Percentiles rank a stretch among this genome's conserved stretches.
These are phyloP conservation scores for Cryptococcus sp. DNA, from an alignment of 1,284 basidiomycete species.

Conservation along the genomic window DNA sequence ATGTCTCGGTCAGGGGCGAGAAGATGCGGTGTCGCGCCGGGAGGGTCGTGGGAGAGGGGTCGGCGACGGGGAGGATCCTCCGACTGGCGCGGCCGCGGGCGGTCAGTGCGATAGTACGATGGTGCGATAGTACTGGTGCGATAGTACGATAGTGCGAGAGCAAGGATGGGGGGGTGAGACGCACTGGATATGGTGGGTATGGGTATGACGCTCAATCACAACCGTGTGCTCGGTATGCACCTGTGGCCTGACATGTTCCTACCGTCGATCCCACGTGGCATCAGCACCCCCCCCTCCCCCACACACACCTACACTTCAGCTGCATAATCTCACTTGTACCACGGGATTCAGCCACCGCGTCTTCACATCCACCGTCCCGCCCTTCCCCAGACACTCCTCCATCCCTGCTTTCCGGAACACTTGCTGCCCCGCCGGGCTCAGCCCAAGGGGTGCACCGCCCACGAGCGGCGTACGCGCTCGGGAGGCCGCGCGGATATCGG, in stretches of 20 bases:
- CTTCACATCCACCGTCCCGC: slow-evolving; percentile 36
- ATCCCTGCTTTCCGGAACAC: slow-evolving; percentile 28
- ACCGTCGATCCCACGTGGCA: not conserved
- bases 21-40: slow-evolving; percentile 40
- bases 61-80: slow-evolving; percentile 44
- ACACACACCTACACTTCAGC: too few relatives aligned
- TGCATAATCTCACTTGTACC: slow-evolving; percentile 28
- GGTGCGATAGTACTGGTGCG: not conserved
- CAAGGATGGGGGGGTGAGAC: slow-evolving; percentile 12
- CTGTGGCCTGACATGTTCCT: slow-evolving; percentile 36
- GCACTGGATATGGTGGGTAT: slow-evolving; percentile 43
- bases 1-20: slow-evolving; percentile 28
- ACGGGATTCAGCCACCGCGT: slow-evolving; percentile 39
- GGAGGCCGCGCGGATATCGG: slow-evolving; percentile 5
- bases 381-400: slow-evolving; percentile 18
- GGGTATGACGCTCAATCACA: slow-evolving; percentile 36
- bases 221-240: slow-evolving; percentile 35
- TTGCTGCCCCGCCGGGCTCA: slow-evolving; percentile 11
- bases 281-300: not conserved
- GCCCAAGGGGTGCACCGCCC: slow-evolving; percentile 6
- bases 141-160: not conserved
- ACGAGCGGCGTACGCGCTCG: slow-evolving; percentile 4
- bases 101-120: slow-evolving; percentile 1
- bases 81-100: too few relatives aligned
- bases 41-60: slow-evolving; percentile 36